A percentile compares a stretch with the other conserved stretches of the same genome.
Conservation (phyloP, 352 stramenopile species). For the Pythium biforme region DNA sequence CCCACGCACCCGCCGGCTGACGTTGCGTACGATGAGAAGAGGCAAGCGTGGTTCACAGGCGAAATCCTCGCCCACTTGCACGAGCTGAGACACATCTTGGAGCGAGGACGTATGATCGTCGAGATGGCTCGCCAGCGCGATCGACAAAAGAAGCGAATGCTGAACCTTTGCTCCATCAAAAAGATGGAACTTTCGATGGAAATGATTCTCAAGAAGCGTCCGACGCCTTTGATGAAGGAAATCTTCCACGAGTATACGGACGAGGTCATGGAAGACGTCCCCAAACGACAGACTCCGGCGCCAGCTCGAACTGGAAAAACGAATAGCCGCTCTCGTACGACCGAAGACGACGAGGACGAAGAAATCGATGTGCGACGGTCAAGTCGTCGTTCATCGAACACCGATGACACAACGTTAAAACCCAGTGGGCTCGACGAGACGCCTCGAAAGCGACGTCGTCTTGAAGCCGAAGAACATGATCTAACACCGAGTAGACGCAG, state of each 20-base stretch:
- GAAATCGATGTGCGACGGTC: slow-evolving; percentile 14
- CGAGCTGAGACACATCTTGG: slow-evolving; percentile 70
- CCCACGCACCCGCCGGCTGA: slow-evolving; percentile 53
- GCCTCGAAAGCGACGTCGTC: slow-evolving; percentile 20
- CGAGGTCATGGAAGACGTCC: slow-evolving; percentile 50
- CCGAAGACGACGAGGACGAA: slow-evolving; percentile 13
- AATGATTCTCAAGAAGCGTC: slow-evolving; percentile 75
- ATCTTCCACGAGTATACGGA: slow-evolving; percentile 61
- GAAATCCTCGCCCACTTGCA: slow-evolving; percentile 75
- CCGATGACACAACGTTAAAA: slow-evolving; percentile 9
- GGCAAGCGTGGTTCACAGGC: slow-evolving; percentile 75
- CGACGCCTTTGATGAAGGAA: slow-evolving; percentile 66
- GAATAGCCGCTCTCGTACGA: slow-evolving; percentile 8
- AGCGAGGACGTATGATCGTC: slow-evolving; percentile 80
- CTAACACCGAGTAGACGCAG: slow-evolving; percentile 22
- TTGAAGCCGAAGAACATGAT: slow-evolving; percentile 9
- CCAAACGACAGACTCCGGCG: slow-evolving; percentile 31
- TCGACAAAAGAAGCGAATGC: slow-evolving; percentile 76
- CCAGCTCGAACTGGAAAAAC: slow-evolving; percentile 6
- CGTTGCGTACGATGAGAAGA: slow-evolving; percentile 68
- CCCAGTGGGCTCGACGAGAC: slow-evolving; percentile 5
- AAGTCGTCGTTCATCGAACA: slow-evolving; percentile 10
- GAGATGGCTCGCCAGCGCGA: slow-evolving; percentile 86
- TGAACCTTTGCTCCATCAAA: slow-evolving; percentile 57
- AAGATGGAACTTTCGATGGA: slow-evolving; percentile 71